Percentiles rank a stretch among this genome's conserved stretches.
phyloP scores from a whole-genome alignment of 148 eudicot species.

The Fagopyrum tataricum region DNA sequence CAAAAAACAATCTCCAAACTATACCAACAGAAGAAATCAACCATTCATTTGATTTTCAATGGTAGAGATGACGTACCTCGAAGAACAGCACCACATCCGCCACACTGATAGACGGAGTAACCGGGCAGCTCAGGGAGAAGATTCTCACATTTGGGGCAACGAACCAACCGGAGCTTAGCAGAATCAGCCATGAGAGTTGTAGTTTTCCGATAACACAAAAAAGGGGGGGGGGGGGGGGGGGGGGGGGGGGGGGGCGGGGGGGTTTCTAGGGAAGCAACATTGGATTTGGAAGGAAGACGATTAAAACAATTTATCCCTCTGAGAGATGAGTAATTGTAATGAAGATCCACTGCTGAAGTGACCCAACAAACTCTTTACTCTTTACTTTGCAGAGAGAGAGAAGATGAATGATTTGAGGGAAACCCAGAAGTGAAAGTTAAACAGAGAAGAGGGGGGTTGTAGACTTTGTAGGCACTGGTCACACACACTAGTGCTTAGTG shows the following conservation, averaged over 20 bases:
- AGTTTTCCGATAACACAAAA: not conserved
- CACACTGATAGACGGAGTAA: conserved; percentile 81
- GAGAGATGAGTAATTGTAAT: conserved; percentile 1
- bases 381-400: not conserved
- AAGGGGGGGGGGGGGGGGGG: no score
- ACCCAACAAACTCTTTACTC: conserved; percentile 4
- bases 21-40: conserved; percentile 9
- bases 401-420: conserved; percentile 5
- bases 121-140: conserved; percentile 72
- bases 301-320: not conserved
- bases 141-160: conserved; percentile 81
- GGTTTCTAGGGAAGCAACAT: not conserved
- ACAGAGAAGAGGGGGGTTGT: not conserved
- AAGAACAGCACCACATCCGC: conserved; percentile 91
- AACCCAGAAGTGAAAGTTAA: conserved; percentile 11
- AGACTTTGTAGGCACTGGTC: not conserved
- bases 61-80: conserved; percentile 35
- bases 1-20: conserved; percentile 11
- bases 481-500: not conserved
- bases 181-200: conserved; percentile 44
- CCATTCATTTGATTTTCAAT: not conserved
- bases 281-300: not conserved
- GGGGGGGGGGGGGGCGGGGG: no score
- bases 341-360: conserved; percentile 8
- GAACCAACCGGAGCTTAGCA: conserved; percentile 57